A percentile compares a stretch with the other conserved stretches of the same genome.
Conservation (phyloP, 2,329 filamentous ascomycete genomes). For the Sporothrix variecibatus region DNA sequence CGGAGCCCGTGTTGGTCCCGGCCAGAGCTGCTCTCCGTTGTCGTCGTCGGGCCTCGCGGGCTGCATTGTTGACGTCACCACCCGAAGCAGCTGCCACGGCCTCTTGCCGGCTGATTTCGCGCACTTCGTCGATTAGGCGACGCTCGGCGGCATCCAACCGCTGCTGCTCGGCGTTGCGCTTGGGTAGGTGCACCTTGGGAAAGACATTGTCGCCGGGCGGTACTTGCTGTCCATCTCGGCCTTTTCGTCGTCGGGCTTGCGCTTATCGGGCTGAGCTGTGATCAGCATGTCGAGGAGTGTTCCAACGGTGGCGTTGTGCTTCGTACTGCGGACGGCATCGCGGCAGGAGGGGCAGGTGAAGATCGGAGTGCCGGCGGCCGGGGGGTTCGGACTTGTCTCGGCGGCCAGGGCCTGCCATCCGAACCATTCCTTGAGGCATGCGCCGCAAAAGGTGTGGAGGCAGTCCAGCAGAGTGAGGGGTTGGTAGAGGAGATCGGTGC, state of each 20-base stretch:
- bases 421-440: conserved; percentile 97
- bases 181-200: conserved; percentile 57
- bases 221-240: conserved; percentile 75
- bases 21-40: conserved; percentile 30
- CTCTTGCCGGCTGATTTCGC: conserved; percentile 72
- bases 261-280: conserved; percentile 74
- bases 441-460: conserved; percentile 93
- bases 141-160: conserved; percentile 66
- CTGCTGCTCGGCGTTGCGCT: conserved; percentile 55
- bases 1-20: conserved; percentile 28
- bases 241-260: conserved; percentile 70
- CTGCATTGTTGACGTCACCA: conserved; percentile 19
- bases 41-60: conserved; percentile 14
- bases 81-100: conserved; percentile 49
- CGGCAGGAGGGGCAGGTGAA: conserved; percentile 95
- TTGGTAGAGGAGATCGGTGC: conserved; percentile 90
- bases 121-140: conserved; percentile 69
- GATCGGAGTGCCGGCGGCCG: conserved; percentile 50
- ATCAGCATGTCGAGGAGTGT: conserved; percentile 89
- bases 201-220: conserved; percentile 78
- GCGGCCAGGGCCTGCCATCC: conserved; percentile 69
- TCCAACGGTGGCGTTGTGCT: conserved; percentile 86
- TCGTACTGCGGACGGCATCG: conserved; percentile 79
- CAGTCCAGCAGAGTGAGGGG: conserved; percentile 90
- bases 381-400: conserved; percentile 52